Evolutionary conservation across 805 yeast genomes (phyloP), one percentile per base, ranked within the genome.

Genomic region (Kurtzmaniella fragi): DNA sequence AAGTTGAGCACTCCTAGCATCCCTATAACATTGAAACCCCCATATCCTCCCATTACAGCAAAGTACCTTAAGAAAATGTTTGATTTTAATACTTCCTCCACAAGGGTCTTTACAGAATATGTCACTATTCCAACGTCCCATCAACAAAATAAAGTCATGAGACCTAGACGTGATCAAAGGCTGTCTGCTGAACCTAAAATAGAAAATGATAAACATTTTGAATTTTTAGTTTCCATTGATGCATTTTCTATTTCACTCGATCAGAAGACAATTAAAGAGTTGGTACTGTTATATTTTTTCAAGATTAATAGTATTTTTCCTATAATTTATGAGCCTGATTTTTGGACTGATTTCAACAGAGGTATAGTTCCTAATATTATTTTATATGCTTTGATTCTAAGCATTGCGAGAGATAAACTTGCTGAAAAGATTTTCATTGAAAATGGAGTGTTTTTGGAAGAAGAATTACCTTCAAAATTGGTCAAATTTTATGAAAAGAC

Each of bases 241-340:
- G 73, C 73, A 9, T 68, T 68, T 42, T 58, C 61, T 6, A 46
- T 67, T 42, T 44, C 40, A 25, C 40, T 42, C 2, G 42, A 42
- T 5, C 14, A 30, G 16, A 7, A 35, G 15, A 39, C 37, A 20
- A 27, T 34, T 3, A 28, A 26, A 5, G 48, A 48, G 5, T 51
- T 71, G 29, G 59, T 66, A 30, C 50, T 57, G 31, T 45, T 70
- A 2, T 72, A 65, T 47, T 67, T 69, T 45, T 58, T 55, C 41
- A 63, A 64, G 34, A 48, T 70, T 10, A 70, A 71, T 48, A 49
- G 59, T 13, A 42, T 69, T 2, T 54, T 71, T 35, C 77, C 77
- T 2, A 47, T 72, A 20, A 48, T 72, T 4, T 64, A 66, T 44
- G 68, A 64, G 48, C 53, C 51, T 16, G 61, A 61, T 32, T 67